A percentile compares a stretch with the other conserved stretches of the same genome.
phyloP scores from a whole-genome alignment of 2,329 filamentous ascomycete species.

The Microsporum audouinii region DNA sequence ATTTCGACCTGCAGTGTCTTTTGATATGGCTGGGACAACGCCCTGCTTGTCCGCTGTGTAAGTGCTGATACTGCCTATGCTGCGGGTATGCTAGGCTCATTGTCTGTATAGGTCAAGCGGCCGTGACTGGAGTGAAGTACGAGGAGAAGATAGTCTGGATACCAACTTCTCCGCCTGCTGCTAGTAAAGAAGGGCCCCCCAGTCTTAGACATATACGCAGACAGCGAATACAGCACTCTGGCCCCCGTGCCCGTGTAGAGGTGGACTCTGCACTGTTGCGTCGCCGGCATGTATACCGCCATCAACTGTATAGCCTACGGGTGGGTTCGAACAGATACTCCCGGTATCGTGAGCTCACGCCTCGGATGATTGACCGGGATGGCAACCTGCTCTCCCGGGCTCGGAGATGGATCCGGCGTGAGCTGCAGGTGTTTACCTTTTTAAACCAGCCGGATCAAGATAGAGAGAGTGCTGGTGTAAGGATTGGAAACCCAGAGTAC shows the following conservation, averaged over 20 bases:
- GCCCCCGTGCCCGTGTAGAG: neutral
- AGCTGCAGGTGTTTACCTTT: slow-evolving; percentile 72
- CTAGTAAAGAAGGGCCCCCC: neutral
- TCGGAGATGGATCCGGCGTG: slow-evolving; percentile 68
- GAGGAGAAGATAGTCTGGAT: slow-evolving; percentile 52
- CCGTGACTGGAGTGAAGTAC: slow-evolving; percentile 53
- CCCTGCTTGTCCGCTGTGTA: slow-evolving; percentile 70
- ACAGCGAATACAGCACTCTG: neutral
- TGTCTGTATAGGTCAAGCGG: slow-evolving; percentile 36
- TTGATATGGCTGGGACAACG: slow-evolving; percentile 67
- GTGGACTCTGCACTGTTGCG: slow-evolving; percentile 4
- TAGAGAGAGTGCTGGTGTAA: neutral
- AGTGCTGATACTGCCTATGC: slow-evolving; percentile 22
- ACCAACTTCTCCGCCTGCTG: slow-evolving; percentile 17
- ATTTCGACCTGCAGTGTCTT: slow-evolving; percentile 79
- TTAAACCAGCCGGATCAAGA: slow-evolving; percentile 6
- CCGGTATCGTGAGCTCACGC: slow-evolving; percentile 61
- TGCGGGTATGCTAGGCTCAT: neutral
- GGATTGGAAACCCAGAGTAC: slow-evolving; percentile 62
- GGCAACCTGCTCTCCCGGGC: slow-evolving; percentile 62
- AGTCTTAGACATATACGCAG: neutral
- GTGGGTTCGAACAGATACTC: slow-evolving; percentile 73
- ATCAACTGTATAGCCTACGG: slow-evolving; percentile 64
- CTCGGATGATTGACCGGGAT: slow-evolving; percentile 52
- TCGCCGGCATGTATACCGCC: slow-evolving; percentile 61